Percentiles rank a stretch among this genome's conserved stretches.
phyloP scores from a whole-genome alignment of 2,329 filamentous ascomycete genomes.

The Pezicula carpinea region DNA sequence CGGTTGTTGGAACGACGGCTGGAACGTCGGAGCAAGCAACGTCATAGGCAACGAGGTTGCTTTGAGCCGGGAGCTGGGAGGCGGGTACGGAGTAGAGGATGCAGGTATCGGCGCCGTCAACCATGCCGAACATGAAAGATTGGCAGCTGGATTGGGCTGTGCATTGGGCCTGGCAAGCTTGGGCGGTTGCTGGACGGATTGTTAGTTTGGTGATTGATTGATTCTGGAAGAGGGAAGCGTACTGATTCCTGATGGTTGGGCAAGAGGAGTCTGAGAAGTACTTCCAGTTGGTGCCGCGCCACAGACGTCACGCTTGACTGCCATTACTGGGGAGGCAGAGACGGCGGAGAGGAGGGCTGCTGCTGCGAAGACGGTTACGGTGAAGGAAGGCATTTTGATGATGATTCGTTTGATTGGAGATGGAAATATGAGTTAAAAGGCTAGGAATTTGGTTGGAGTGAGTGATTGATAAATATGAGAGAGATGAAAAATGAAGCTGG shows the following conservation, averaged over 20 bases:
- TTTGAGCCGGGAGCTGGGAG: slow-evolving; percentile 12
- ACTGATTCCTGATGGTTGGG: slow-evolving; percentile 3
- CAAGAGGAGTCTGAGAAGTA: not conserved
- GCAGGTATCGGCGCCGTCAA: slow-evolving; percentile 11
- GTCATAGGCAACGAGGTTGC: slow-evolving; percentile 6
- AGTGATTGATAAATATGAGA: no score
- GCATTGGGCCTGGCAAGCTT: slow-evolving; percentile 12
- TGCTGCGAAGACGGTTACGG: not conserved
- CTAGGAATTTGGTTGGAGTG: not conserved
- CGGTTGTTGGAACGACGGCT: slow-evolving; percentile 2
- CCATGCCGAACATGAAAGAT: slow-evolving; percentile 16
- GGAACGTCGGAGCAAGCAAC: slow-evolving; percentile 3
- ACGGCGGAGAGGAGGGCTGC: not conserved
- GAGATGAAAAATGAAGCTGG: not conserved
- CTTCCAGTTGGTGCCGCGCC: slow-evolving; percentile 1
- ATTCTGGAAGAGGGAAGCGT: not conserved
- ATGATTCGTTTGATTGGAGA: not conserved
- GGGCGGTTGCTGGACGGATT: not conserved
- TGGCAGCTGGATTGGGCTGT: slow-evolving; percentile 10
- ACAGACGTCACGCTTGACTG: not conserved
- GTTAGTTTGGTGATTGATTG: not conserved
- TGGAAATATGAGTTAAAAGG: not conserved
- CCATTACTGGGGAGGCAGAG: not conserved
- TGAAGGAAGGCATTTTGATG: slow-evolving; percentile 3
- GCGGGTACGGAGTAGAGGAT: slow-evolving; percentile 18